Percentiles rank a stretch among this genome's conserved stretches.
These are phyloP conservation scores for Ophiostoma ips DNA, from an alignment of 2,329 filamentous ascomycete genomes.

Conservation along the genomic window DNA sequence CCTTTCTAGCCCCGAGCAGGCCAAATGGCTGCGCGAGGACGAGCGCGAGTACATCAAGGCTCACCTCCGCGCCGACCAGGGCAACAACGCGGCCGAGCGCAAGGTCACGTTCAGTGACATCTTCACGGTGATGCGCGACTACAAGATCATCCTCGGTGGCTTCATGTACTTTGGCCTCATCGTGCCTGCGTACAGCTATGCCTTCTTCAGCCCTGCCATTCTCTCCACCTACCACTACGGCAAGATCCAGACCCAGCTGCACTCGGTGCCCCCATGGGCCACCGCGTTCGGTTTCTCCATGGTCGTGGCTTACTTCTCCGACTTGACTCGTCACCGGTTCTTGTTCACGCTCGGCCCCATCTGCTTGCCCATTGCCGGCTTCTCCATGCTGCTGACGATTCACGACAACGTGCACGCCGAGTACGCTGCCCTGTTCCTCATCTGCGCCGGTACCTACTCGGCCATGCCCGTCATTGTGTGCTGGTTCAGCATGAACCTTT, in stretches of 20 bases:
- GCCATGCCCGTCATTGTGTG: constrained; percentile 83
- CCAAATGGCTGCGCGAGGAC: constrained; percentile 56
- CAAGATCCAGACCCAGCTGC: constrained; percentile 42
- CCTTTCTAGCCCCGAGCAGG: constrained; percentile 43
- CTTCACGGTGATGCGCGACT: constrained; percentile 53
- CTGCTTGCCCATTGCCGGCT: constrained; percentile 55
- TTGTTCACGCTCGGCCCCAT: constrained; percentile 58
- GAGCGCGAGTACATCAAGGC: constrained; percentile 54
- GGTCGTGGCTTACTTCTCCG: constrained; percentile 57
- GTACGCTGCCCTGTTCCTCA: constrained; percentile 70
- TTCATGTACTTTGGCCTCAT: constrained; percentile 74
- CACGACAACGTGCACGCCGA: constrained; percentile 53
- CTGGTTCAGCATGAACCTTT: constrained; percentile 72
- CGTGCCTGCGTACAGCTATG: constrained; percentile 64
- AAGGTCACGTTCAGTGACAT: constrained; percentile 46
- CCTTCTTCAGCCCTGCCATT: constrained; percentile 64
- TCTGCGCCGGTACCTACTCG: constrained; percentile 65
- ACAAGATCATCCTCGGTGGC: constrained; percentile 58
- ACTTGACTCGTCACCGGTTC: constrained; percentile 60
- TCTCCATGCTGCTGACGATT: constrained; percentile 58
- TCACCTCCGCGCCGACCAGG: constrained; percentile 55
- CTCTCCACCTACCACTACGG: constrained; percentile 52
- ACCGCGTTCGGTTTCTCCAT: constrained; percentile 70
- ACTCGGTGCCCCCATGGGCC: constrained; percentile 44
- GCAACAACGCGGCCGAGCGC: constrained; percentile 48